phyloP scores from a whole-genome alignment of 192 early-diverging fungal species.

The Thamnidium elegans region DNA sequence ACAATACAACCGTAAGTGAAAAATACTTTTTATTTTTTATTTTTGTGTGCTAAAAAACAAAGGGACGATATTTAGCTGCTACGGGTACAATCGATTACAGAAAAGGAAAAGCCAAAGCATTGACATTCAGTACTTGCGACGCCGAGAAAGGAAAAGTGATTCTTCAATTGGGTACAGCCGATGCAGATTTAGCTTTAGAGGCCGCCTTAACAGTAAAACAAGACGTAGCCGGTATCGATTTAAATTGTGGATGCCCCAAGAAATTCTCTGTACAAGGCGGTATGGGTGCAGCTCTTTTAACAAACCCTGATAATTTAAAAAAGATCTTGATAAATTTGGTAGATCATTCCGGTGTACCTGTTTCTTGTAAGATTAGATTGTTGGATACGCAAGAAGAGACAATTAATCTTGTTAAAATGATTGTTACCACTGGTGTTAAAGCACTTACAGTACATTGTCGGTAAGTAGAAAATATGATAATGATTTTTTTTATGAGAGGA shows the following conservation, averaged over 20 bases:
- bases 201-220: conserved; percentile 77
- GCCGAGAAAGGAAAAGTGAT: conserved; percentile 75
- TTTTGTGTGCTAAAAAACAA: background rate
- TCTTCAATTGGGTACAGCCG: conserved; percentile 91
- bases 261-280: conserved; percentile 89
- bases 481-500: background rate
- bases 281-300: conserved; percentile 91
- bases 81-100: conserved; percentile 79
- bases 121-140: conserved; percentile 74
- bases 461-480: conserved; percentile 27
- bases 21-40: background rate
- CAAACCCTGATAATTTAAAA: conserved; percentile 73
- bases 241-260: conserved; percentile 99
- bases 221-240: conserved; percentile 88
- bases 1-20: conserved; percentile 64
- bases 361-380: conserved; percentile 85
- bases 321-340: conserved; percentile 75
- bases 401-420: conserved; percentile 72
- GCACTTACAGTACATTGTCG: conserved; percentile 91
- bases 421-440: conserved; percentile 82
- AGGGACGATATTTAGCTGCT: conserved; percentile 26
- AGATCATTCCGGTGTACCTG: conserved; percentile 67
- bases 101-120: conserved; percentile 43
- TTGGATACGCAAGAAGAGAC: conserved; percentile 77
- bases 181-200: conserved; percentile 79